phyloP scores from a whole-genome alignment of 2,329 filamentous ascomycete genomes.

The Trichoderma sp. region DNA sequence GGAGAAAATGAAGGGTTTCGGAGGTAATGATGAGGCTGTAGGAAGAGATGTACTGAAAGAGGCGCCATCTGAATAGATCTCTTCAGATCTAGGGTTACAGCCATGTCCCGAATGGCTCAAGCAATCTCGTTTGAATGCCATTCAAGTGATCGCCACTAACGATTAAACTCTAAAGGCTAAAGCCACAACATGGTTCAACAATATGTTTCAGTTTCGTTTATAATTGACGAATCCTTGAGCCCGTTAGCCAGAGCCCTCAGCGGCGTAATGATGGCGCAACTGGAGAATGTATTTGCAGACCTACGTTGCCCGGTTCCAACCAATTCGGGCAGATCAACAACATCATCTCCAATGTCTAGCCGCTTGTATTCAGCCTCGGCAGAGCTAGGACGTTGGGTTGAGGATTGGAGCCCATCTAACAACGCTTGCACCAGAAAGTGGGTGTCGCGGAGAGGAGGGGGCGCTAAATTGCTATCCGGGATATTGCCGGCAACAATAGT shows the following conservation, averaged over 20 bases:
- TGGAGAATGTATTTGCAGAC: neutral
- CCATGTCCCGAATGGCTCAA: neutral
- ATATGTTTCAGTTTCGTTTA: neutral
- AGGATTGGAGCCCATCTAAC: neutral
- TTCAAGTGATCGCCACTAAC: neutral
- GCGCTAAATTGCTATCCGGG: constrained; percentile 26
- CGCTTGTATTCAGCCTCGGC: neutral
- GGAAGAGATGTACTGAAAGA: neutral
- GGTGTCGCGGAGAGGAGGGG: neutral
- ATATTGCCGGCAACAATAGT: constrained; percentile 27
- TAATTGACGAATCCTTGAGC: neutral
- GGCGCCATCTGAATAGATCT: neutral
- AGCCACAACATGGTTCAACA: neutral
- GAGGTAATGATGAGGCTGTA: neutral
- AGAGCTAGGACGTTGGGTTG: neutral
- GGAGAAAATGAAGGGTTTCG: neutral
- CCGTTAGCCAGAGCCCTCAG: neutral
- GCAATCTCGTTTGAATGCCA: constrained; percentile 3
- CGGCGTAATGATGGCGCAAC: neutral
- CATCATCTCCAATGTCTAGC: neutral
- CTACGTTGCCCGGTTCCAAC: neutral
- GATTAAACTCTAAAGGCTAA: neutral
- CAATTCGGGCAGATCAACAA: neutral
- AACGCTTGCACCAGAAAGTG: neutral
- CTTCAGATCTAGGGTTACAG: neutral